phyloP scores from a whole-genome alignment of 257 asterid species.

The Perilla frutescens region DNA sequence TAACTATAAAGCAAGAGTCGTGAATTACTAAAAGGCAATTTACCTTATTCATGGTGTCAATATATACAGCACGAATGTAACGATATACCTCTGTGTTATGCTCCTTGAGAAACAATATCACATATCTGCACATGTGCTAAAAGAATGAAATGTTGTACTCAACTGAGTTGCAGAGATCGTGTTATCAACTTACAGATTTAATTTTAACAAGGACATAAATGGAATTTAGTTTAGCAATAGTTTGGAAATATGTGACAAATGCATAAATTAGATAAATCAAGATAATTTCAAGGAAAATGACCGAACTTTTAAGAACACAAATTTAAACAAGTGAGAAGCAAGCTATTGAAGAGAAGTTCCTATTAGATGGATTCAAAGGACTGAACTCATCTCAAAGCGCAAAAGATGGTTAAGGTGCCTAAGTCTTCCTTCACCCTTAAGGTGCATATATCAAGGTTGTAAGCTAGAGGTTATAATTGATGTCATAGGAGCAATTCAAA shows the following conservation, averaged over 20 bases:
- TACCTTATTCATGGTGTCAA: too few species aligned
- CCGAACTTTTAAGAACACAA: not conserved
- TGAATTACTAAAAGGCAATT: too few species aligned
- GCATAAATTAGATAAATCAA: not conserved
- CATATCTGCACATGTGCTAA: too few species aligned
- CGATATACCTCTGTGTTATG: too few species aligned
- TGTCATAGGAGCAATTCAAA: not conserved
- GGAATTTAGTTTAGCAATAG: not conserved
- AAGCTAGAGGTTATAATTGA: not conserved
- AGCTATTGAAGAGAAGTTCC: conserved; percentile 15
- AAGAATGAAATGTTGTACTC: too few species aligned
- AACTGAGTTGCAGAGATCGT: not conserved
- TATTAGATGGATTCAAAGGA: not conserved
- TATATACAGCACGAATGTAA: too few species aligned
- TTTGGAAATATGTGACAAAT: not conserved
- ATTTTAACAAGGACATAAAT: not conserved
- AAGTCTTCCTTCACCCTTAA: conserved; percentile 10
- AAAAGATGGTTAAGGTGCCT: conserved; percentile 7
- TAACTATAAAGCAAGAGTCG: too few species aligned
- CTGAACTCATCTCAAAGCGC: conserved; percentile 1
- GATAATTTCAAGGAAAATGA: too few species aligned
- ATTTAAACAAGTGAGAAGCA: not conserved
- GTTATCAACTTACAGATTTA: not conserved
- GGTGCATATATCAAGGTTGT: not conserved
- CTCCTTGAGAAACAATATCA: too few species aligned